Percentiles rank a stretch among this genome's conserved stretches.
Conservation (phyloP, 2,329 filamentous ascomycete species). For the Ascosphaera acerosa region DNA sequence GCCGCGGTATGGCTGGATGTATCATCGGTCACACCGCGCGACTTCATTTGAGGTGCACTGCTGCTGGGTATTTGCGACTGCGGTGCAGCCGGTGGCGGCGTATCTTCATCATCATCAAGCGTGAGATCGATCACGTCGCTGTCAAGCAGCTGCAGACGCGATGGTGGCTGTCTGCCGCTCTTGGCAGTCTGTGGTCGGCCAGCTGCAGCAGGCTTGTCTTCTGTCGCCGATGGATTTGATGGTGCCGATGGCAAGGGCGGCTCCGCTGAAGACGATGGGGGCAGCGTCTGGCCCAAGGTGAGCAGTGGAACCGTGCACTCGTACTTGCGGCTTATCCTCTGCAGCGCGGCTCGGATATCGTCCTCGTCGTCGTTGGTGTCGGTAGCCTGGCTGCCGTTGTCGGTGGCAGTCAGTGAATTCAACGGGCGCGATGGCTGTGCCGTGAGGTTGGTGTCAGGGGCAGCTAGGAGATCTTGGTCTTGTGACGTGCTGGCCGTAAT, state of each 20-base stretch:
- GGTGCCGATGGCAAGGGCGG: background rate
- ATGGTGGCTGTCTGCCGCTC: background rate
- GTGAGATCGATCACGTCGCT: constrained; percentile 1
- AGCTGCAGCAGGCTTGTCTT: too few species aligned
- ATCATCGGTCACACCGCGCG: background rate
- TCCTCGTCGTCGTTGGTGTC: constrained; percentile 1
- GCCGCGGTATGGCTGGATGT: background rate
- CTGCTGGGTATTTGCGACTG: background rate
- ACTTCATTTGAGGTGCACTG: background rate
- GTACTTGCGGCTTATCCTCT: background rate
- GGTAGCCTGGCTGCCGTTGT: too few species aligned
- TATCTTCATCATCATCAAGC: constrained; percentile 1
- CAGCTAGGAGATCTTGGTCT: too few species aligned
- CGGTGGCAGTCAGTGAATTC: too few species aligned
- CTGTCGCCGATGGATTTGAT: too few species aligned
- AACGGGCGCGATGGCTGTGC: too few species aligned
- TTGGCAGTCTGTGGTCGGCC: background rate
- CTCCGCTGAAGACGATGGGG: background rate
- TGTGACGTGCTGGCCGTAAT: too few species aligned
- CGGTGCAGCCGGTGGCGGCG: background rate
- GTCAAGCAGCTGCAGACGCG: background rate
- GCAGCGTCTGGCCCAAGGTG: constrained; percentile 2
- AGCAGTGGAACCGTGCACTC: background rate
- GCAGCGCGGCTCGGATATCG: background rate
- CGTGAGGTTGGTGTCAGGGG: too few species aligned